These are phyloP conservation scores for Phytopythium mirpurense DNA, from an alignment of 352 stramenopile species.

Conservation along the genomic window DNA sequence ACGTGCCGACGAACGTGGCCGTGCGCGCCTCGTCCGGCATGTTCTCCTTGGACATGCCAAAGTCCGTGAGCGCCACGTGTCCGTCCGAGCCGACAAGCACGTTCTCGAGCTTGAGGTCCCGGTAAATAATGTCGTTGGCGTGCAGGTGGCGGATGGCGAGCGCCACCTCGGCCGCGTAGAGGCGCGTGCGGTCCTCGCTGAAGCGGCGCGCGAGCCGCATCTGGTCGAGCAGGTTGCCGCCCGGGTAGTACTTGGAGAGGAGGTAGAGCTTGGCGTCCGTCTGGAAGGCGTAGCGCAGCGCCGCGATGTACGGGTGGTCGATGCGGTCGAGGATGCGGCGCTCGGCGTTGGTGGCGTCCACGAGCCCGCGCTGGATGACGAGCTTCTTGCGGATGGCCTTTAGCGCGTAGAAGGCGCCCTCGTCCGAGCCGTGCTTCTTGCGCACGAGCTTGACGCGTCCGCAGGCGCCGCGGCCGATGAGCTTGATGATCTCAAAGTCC, in stretches of 20 bases:
- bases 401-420: constrained; percentile 82
- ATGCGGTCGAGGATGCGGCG: constrained; percentile 87
- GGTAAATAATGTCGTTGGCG: constrained; percentile 94
- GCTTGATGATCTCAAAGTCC: constrained; percentile 97
- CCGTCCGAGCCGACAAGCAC: constrained; percentile 95
- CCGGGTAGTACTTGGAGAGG: constrained; percentile 95
- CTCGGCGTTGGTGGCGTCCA: constrained; percentile 91
- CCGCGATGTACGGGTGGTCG: constrained; percentile 97
- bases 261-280: constrained; percentile 88
- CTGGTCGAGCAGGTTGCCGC: constrained; percentile 93
- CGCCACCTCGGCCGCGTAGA: constrained; percentile 97
- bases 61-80: constrained; percentile 98
- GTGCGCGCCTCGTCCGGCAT: constrained; percentile 84
- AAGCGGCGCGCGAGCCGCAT: constrained; percentile 90
- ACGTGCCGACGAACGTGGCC: constrained; percentile 89
- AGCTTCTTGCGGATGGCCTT: constrained; percentile 87
- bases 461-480: constrained; percentile 93
- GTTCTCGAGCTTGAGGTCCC: constrained; percentile 99
- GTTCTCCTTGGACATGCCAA: constrained; percentile 98
- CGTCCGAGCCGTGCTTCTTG: constrained; percentile 83
- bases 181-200: constrained; percentile 86
- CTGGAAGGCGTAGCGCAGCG: constrained; percentile 90
- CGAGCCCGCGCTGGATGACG: constrained; percentile 78
- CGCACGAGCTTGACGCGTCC: constrained; percentile 80
- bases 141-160: constrained; percentile 94